phyloP scores from a whole-genome alignment of 2,329 filamentous ascomycete genomes.

The Diaporthe destruens region DNA sequence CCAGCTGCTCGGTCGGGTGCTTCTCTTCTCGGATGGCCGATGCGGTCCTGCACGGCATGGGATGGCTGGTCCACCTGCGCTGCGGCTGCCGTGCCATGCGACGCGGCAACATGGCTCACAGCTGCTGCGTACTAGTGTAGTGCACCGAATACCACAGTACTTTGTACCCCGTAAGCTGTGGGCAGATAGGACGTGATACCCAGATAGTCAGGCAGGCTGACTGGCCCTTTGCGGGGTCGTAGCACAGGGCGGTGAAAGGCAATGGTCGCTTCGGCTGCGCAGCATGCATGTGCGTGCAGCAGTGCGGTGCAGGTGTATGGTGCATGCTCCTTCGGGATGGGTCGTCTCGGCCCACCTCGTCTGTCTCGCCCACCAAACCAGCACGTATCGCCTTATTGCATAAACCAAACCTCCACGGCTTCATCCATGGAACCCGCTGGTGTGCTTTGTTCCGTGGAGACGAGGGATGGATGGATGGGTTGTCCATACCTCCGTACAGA shows the following conservation, averaged over 20 bases:
- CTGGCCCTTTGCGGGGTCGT: conserved; percentile 27
- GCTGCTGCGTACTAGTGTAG: not conserved
- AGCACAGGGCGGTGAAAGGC: conserved; percentile 34
- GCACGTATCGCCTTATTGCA: conserved; percentile 22
- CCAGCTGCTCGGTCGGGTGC: not conserved
- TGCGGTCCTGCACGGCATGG: conserved; percentile 18
- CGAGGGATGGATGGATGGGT: not conserved
- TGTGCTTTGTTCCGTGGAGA: conserved; percentile 6
- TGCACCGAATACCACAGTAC: no score
- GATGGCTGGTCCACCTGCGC: not conserved
- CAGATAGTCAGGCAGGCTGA: conserved; percentile 14
- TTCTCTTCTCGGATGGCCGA: not conserved
- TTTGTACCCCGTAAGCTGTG: no score
- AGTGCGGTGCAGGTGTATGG: conserved; percentile 33
- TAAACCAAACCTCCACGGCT: not conserved
- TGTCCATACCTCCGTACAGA: not conserved
- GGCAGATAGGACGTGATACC: conserved; percentile 1
- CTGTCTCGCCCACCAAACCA: conserved; percentile 21
- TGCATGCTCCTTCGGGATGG: conserved; percentile 20
- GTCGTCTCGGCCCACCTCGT: conserved; percentile 15
- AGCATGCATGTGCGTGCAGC: conserved; percentile 34
- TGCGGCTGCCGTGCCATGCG: conserved; percentile 19
- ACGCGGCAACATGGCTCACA: not conserved
- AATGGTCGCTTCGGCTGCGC: conserved; percentile 33
- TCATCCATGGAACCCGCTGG: not conserved